Base-by-base conservation (phyloP, 257 asterid species). In the Voacanga thouarsii region DNA sequence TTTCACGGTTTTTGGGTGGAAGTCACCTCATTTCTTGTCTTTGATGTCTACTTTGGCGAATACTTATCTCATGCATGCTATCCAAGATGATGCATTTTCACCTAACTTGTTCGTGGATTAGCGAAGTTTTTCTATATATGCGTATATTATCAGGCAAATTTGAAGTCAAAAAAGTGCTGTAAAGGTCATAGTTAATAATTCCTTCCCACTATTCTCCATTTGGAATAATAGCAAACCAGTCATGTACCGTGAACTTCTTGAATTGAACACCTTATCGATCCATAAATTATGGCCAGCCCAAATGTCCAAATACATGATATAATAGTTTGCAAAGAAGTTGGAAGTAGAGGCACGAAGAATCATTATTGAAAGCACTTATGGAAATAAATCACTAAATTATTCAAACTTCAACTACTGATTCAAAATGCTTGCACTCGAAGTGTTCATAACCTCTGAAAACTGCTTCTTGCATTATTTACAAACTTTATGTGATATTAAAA, bases 11-110 rank as follows among this genome's bases (percentile, higher is more conserved):
- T 47, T 72, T 68, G 65, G 49, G 72, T 78, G 71, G 71, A 71
- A 63, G 80, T 75, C 80, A 75, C 41, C 33, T 64, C 81, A 71
- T 75, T 57, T 76, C 71, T 23, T 72, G 61, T 79, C 23, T 79
- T 76, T 50, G 82, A 69, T 71, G 24, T 55, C 71, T 45, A 57
- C 76, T 21, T 49, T 49, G 6, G 59, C 44, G 24, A 69, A 75
- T 75, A 11, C 68, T 37, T 55, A 23, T 39, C 50, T 26, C 12
- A 68, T 28, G 43, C n/a, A 12, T 5, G 37, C 14, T 59, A 26
- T 53, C 12, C 41, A 24, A n/a, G 75, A n/a, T 73, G 24, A 61
- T 79, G 82, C 77, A 47, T 70, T 70, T 61, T 19, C 74, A 61
- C 64, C 80, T 43, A 75, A 60, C 83, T 70, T 12, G 39, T 80